Conservation (phyloP, 306 rosid species). For the Calophaca sinica region DNA sequence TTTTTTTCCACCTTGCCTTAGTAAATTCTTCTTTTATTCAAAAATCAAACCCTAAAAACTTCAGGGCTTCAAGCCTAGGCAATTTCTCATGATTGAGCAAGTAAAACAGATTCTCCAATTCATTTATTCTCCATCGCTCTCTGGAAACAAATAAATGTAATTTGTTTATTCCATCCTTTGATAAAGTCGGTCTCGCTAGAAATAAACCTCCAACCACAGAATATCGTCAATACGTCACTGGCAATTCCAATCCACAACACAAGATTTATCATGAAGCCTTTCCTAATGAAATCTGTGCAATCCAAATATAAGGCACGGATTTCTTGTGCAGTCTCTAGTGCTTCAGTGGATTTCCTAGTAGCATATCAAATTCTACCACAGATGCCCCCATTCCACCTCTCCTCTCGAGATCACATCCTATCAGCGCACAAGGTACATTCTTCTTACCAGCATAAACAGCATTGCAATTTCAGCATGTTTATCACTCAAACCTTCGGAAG, state of each 20-base stretch:
- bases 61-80: neutral
- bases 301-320: neutral
- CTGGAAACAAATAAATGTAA: constrained; percentile 15
- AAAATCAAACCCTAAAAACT: neutral
- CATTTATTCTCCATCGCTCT: neutral
- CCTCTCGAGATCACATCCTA: constrained; percentile 12
- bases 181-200: constrained; percentile 8
- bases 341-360: constrained; percentile 13
- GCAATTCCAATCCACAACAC: neutral
- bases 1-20: neutral
- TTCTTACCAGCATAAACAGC: constrained; percentile 23
- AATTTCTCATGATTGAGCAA: constrained; percentile 6
- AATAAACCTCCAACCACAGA: constrained; percentile 35
- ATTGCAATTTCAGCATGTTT: constrained; percentile 3
- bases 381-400: neutral
- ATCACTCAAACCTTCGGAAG: constrained; percentile 8
- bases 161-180: constrained; percentile 1
- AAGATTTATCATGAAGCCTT: neutral
- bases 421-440: constrained; percentile 5
- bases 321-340: constrained; percentile 3
- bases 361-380: constrained; percentile 22
- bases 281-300: constrained; percentile 17
- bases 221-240: neutral
- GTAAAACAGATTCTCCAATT: neutral
- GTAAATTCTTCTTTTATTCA: neutral